These are phyloP conservation scores for Paramecium pentaurelia DNA, from an alignment of 73 alveolate genomes.

Conservation along the genomic window DNA sequence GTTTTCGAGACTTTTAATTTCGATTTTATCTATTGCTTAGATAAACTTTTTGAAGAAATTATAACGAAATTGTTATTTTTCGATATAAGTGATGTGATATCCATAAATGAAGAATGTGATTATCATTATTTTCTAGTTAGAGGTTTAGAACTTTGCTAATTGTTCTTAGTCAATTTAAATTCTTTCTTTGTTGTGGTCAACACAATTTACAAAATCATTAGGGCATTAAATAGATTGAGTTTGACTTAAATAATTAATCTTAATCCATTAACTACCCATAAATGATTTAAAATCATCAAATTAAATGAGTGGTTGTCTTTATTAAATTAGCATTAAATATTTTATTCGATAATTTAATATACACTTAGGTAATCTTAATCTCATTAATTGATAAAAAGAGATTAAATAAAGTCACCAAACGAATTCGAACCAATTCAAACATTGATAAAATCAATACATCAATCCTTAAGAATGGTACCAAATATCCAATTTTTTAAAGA, in stretches of 20 bases:
- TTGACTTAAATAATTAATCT: not conserved
- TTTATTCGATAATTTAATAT: not conserved
- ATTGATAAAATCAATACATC: not conserved
- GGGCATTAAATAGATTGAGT: not conserved
- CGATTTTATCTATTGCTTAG: not conserved
- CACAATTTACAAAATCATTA: not conserved
- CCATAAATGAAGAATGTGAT: not conserved
- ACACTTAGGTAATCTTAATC: not conserved
- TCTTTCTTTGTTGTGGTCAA: not conserved
- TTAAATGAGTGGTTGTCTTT: constrained; percentile 11
- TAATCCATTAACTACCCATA: not conserved
- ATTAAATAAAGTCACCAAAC: not conserved
- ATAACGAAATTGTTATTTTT: not conserved
- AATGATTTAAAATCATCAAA: not conserved
- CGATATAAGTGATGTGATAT: not conserved
- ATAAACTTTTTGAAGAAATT: not conserved
- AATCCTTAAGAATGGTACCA: not conserved
- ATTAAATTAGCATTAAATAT: not conserved
- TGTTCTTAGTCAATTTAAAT: not conserved
- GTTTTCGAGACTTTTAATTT: not conserved
- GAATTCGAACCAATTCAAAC: not conserved
- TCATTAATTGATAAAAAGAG: not conserved
- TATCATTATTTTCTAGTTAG: not conserved
- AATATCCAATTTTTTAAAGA: not conserved
- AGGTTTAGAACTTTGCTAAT: not conserved